Percentiles rank a stretch among this genome's conserved stretches.
Evolutionary conservation across 2,329 filamentous ascomycete species (phyloP).

Genomic region (Colletotrichum cordylinicola): DNA sequence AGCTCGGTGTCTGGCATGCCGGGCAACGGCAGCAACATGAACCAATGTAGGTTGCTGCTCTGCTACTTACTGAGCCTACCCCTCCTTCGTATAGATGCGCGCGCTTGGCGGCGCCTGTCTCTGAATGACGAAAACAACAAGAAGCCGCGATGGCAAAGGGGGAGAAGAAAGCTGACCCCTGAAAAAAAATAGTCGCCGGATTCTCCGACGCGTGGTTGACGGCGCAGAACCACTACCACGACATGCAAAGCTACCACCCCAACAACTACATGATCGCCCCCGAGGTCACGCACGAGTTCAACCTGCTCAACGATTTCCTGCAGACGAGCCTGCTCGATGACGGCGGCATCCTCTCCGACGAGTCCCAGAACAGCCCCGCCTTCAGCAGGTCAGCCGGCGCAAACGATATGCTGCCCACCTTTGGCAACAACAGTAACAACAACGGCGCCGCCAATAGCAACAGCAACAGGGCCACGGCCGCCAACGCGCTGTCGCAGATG

Average conservation of each 20-base stretch:
- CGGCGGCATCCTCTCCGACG: conserved; percentile 72
- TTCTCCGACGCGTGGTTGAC: conserved; percentile 84
- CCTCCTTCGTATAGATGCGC: neutral
- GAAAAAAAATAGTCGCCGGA: conserved; percentile 65
- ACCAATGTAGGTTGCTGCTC: conserved; percentile 70
- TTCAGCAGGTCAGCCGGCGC: conserved; percentile 45
- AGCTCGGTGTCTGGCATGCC: conserved; percentile 69
- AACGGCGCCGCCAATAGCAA: conserved; percentile 12
- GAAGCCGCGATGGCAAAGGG: neutral
- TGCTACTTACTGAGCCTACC: conserved; percentile 25
- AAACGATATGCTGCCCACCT: conserved; percentile 55
- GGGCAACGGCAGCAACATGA: conserved; percentile 61
- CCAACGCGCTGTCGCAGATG: conserved; percentile 39
- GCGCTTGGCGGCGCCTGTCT: neutral
- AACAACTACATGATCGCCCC: conserved; percentile 87
- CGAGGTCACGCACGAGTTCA: conserved; percentile 96
- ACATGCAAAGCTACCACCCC: conserved; percentile 92
- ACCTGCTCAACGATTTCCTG: conserved; percentile 94
- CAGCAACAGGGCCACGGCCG: conserved; percentile 25
- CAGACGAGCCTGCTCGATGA: conserved; percentile 92
- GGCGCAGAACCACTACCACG: conserved; percentile 84
- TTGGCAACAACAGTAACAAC: conserved; percentile 44
- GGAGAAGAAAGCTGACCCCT: neutral
- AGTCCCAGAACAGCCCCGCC: conserved; percentile 59
- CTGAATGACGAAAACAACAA: neutral